Evolutionary conservation across 306 rosid genomes (phyloP), one percentile per base, ranked within the genome.

Genomic region (Quillaja saponaria): DNA sequence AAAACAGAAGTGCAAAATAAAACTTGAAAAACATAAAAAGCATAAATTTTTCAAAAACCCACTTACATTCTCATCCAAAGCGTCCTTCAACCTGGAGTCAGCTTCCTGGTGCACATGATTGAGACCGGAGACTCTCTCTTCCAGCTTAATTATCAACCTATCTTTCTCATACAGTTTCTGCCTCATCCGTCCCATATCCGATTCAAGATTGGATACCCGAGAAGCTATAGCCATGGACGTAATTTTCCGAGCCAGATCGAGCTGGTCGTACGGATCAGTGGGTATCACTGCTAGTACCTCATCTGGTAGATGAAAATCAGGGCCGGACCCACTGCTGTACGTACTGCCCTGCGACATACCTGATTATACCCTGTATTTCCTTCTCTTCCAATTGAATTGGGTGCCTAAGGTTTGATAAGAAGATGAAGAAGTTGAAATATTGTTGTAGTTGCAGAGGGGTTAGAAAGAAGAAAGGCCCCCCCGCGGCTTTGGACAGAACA

Each of bases 161-260:
- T 90, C 95, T 68, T 90, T 90, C 31, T 90, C 95, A 1, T 67
- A 19, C 10, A 87, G 82, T 68, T 61, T 76, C 47, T 75, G 82
- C 74, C 75, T 86, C 76, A 90, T 82, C 55, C 71, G 83, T 12
- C 49, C 61, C 45, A 79, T 13, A 34, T 90, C 97, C 12, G 86
- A 25, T 62, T 90, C 97, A 13, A 90, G 95, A 18, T 85, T 77
- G 4, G 92, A 74, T 34, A 90, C 95, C 25, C 97, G 68, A 4
- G 97, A 83, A 11, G 97, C 97, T 19, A 90, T 85, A 35, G 97
- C 97, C 92, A 90, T 79, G 69, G 97, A 90, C 6, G 97, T 90
- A 6, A 90, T 90, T 76, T 87, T 90, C 49, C 97, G 82, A 25
- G 97, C 97, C 55, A 90, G 97, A 87, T 90, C 97, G 45, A 90